Percentiles rank a stretch among this genome's conserved stretches.
These are phyloP conservation scores for Jaltomata sinuosa DNA, from an alignment of 257 asterid species.

Conservation along the genomic window DNA sequence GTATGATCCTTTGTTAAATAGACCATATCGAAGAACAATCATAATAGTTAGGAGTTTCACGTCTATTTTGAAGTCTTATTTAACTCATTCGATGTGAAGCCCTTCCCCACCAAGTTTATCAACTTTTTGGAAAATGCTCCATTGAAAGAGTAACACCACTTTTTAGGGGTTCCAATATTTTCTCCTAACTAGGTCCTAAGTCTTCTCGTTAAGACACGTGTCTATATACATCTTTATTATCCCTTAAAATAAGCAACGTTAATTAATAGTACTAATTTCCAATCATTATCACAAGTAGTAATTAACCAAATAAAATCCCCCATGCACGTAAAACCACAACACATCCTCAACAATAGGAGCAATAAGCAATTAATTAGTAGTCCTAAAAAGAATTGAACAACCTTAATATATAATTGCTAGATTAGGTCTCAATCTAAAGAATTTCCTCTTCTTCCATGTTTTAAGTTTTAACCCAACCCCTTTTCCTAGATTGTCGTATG, in stretches of 20 bases:
- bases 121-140: no score
- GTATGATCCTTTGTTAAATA: no score
- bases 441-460: neutral
- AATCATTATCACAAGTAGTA: neutral
- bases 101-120: no score
- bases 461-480: neutral
- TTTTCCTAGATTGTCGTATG: neutral
- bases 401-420: neutral
- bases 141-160: no score
- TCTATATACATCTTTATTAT: neutral
- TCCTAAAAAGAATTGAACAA: neutral
- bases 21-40: no score
- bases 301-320: neutral
- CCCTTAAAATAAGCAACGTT: neutral
- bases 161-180: neutral
- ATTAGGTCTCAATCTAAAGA: neutral
- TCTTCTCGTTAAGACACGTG: neutral
- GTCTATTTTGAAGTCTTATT: no score
- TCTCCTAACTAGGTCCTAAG: neutral
- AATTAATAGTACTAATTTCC: neutral
- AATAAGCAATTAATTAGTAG: neutral
- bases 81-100: no score
- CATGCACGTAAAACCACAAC: conserved; percentile 5
- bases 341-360: conserved; percentile 1
- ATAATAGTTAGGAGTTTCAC: no score